Evolutionary conservation across 164 flowering plant species (phyloP), one percentile per base, ranked within the genome.

Genomic region (Protea cynaroides): DNA sequence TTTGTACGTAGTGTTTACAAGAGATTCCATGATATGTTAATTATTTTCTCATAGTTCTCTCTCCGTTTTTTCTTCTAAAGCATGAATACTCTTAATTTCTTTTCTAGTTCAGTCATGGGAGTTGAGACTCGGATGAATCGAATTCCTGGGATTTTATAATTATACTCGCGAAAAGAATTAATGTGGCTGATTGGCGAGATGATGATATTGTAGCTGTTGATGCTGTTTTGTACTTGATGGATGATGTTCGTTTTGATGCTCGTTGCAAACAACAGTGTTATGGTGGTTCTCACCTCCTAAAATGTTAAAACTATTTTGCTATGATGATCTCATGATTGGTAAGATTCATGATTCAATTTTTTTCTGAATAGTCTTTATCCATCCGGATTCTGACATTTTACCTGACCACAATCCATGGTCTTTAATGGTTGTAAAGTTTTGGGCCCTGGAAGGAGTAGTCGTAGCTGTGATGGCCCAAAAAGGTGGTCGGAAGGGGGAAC

Each of bases 71-170:
- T 40, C 46, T 40, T 40, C 46, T 40, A 40, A 40, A 40, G 46
- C 46, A 8, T 40, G 10, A 6, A 40, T 10, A 8, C 46, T 40
- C 9, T 9, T 9, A 40, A 40, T 40, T 40, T 40, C 13, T 40
- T 8, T 40, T 40, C 17, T 18, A 8, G 12, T 9, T 5, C 14
- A n/a, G 29, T 67, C 19, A 24, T 57, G 52, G 60, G 56, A 25
- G 29, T 55, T 19, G 61, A 77, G 63, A 75, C 76, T 72, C 53
- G 58, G 62, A 62, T 76, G 69, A 67, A 76, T 64, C 44, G 63
- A 74, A 69, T 76, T 62, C 66, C 81, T 61, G 77, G 70, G 34
- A 1, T 83, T 83, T 79, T 79, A 69, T 85, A 80, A 86, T 74
- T 74, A 10, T 76, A 86, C 65, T 78, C 83, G 82, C 46, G 82